phyloP scores from a whole-genome alignment of 1,139 yeast species.

The Kluyveromyces sp. region DNA sequence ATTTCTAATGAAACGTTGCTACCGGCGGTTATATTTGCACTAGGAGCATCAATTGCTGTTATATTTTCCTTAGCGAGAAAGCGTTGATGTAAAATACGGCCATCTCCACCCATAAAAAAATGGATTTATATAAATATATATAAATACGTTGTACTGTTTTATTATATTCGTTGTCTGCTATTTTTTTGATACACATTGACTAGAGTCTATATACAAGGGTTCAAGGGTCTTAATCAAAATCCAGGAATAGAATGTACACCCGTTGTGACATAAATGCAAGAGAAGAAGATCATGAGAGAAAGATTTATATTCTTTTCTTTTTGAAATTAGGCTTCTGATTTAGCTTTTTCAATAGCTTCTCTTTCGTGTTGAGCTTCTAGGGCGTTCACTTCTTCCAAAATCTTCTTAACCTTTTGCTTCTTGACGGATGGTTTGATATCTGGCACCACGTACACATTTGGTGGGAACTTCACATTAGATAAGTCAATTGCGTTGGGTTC shows the following conservation, averaged over 20 bases:
- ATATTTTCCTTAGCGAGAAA: slow-evolving; percentile 3
- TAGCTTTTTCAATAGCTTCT: slow-evolving; percentile 30
- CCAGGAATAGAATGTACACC: too few species aligned
- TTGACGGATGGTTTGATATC: slow-evolving; percentile 35
- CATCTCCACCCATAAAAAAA: neutral
- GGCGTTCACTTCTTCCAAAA: slow-evolving; percentile 26
- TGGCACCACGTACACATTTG: slow-evolving; percentile 43
- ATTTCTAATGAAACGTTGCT: slow-evolving; percentile 51
- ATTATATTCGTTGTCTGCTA: neutral
- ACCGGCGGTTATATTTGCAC: slow-evolving; percentile 55
- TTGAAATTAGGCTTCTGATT: slow-evolving; percentile 9
- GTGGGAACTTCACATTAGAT: slow-evolving; percentile 38
- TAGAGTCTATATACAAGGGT: neutral
- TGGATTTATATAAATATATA: neutral
- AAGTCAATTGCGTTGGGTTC: slow-evolving; percentile 72
- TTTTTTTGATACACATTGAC: neutral
- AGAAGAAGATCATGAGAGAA: neutral
- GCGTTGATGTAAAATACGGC: neutral
- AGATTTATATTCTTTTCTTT: neutral
- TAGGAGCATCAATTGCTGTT: slow-evolving; percentile 46
- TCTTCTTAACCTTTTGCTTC: slow-evolving; percentile 33
- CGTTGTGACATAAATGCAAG: neutral
- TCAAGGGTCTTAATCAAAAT: too few species aligned
- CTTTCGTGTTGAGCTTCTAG: slow-evolving; percentile 2
- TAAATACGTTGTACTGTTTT: neutral